Evolutionary conservation across 1,284 basidiomycete genomes (phyloP), one percentile per base, ranked within the genome.

Genomic region (Prillingera fragicola): DNA sequence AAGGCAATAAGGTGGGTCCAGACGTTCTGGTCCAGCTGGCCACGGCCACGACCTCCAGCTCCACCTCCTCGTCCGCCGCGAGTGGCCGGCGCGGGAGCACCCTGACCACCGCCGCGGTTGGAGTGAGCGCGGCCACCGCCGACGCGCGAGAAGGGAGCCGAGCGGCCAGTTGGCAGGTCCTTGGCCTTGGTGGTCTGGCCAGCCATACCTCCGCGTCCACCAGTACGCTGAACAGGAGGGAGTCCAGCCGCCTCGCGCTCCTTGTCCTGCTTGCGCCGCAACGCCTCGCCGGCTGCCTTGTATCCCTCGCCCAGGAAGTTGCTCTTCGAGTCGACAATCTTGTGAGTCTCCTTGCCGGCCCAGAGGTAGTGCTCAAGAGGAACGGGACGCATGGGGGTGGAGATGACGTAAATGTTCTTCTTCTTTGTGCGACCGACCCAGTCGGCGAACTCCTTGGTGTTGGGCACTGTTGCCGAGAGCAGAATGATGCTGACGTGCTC

Each of bases 361-460:
- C 95, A 99, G 5, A 99, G 74, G 71, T 86, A 96, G 73, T 98
- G 95, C 69, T 98, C 94, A 29, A 99, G 77, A 3, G 95, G 95
- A 3, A 98, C 94, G 0, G 95, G 95, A 49, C 95, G 80, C 71
- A 97, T 92, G 1, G 86, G 82, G 0, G 95, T 99, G 18, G 88
- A 95, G 56, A 99, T 97, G 41, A 99, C 95, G 69, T 97, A 98
- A 47, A 99, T 96, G 60, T 98, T 91, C 71, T 97, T 98, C 76
- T 91, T 95, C 76, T 98, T 98, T 1, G 95, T 99, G 9, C 95
- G 85, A 3, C 95, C 95, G 48, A 98, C 94, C 95, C 95, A 99
- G 61, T 94, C 92, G 2, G 95, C 95, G 65, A 98, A 99, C 65
- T 98, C 95, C 61, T 87, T 90, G 2, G 92, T 90, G 64, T 99